phyloP scores from a whole-genome alignment of 768 basidiomycete genomes.

The Trametes cubensis region DNA sequence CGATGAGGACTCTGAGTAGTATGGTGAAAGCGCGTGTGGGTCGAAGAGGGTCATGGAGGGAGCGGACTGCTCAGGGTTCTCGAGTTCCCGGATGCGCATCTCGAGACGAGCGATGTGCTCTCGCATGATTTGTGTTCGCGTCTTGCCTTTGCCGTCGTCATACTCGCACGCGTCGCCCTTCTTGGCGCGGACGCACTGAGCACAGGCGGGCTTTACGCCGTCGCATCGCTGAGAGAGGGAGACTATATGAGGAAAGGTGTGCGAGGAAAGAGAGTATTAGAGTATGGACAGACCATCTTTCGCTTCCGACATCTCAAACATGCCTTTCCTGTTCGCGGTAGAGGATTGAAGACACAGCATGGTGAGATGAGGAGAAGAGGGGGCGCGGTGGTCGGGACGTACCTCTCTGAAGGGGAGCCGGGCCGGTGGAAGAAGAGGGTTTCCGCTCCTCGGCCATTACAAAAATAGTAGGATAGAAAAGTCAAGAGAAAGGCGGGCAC shows the following conservation, averaged over 20 bases:
- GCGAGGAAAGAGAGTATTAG: not conserved
- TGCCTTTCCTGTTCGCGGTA: slow-evolving; percentile 47
- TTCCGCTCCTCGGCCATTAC: slow-evolving; percentile 37
- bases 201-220: slow-evolving; percentile 74
- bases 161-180: slow-evolving; percentile 76
- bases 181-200: slow-evolving; percentile 78
- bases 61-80: slow-evolving; percentile 71
- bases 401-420: slow-evolving; percentile 34
- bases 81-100: slow-evolving; percentile 70
- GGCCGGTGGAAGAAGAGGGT: slow-evolving; percentile 27
- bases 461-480: slow-evolving; percentile 34
- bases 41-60: slow-evolving; percentile 73
- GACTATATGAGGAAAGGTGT: not conserved
- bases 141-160: slow-evolving; percentile 85
- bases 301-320: slow-evolving; percentile 57
- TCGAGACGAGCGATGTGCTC: slow-evolving; percentile 78
- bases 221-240: slow-evolving; percentile 63
- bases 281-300: slow-evolving; percentile 47
- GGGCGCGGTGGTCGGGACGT: slow-evolving; percentile 10
- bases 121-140: slow-evolving; percentile 75
- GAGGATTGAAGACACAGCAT: not conserved
- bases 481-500: slow-evolving; percentile 28
- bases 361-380: not conserved
- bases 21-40: slow-evolving; percentile 50
- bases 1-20: slow-evolving; percentile 38